Conservation (phyloP, 805 yeast genomes). For the Zygosaccharomyces bailii region DNA sequence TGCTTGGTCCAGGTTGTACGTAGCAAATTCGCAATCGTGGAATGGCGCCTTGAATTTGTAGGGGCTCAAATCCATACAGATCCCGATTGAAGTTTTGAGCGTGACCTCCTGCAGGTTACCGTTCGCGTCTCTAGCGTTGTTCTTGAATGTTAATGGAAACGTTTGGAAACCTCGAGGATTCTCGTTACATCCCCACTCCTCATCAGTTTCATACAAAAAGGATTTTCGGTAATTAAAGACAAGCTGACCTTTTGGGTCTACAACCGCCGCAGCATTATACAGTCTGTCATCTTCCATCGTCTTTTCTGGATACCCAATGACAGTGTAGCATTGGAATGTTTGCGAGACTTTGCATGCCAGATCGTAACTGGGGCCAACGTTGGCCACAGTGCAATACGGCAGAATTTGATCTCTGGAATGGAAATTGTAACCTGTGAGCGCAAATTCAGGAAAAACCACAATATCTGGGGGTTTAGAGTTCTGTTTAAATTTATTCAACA, state of each 20-base stretch:
- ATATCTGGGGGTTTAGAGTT: conserved; percentile 42
- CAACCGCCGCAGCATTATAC: conserved; percentile 70
- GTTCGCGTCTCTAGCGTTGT: conserved; percentile 12
- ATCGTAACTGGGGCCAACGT: conserved; percentile 46
- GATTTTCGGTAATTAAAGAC: conserved; percentile 71
- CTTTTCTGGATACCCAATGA: conserved; percentile 80
- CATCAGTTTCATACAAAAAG: conserved; percentile 74
- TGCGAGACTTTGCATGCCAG: conserved; percentile 57
- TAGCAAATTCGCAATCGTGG: conserved; percentile 65
- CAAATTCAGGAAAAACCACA: conserved; percentile 78
- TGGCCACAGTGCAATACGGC: conserved; percentile 51
- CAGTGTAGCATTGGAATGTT: conserved; percentile 56
- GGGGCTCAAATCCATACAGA: conserved; percentile 93
- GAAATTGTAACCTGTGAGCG: conserved; percentile 82
- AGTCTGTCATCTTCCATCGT: conserved; percentile 27
- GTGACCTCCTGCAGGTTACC: conserved; percentile 25
- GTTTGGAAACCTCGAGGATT: conserved; percentile 58
- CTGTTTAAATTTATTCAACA: conserved; percentile 36
- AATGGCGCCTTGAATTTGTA: conserved; percentile 81
- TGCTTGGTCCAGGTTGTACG: conserved; percentile 44
- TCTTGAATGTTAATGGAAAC: conserved; percentile 42
- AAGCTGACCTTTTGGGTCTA: conserved; percentile 54
- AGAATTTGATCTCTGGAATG: conserved; percentile 42
- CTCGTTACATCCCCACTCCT: conserved; percentile 73
- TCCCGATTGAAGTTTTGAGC: conserved; percentile 62